Evolutionary conservation across 139 green algal genomes (phyloP), one percentile per base, ranked within the genome.

Genomic region (Coelastrella sp.): DNA sequence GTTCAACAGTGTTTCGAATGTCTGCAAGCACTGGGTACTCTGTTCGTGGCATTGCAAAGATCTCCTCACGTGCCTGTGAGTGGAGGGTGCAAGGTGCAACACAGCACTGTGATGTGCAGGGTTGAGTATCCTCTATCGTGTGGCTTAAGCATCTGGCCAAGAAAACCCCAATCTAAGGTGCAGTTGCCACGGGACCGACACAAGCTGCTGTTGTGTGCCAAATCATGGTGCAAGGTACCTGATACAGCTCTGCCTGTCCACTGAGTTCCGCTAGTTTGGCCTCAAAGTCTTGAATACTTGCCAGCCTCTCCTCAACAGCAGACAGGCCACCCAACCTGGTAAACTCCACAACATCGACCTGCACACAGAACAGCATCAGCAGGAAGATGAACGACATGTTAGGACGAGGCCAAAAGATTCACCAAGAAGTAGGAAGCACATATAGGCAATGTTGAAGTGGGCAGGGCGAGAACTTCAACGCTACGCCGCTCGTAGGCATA

Each of bases 211-310:
- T n/a, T n/a, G n/a, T n/a, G n/a, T n/a, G n/a, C n/a, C n/a, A n/a
- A n/a, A n/a, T n/a, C n/a, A n/a, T n/a, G n/a, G n/a, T n/a, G n/a
- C n/a, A 32, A 41, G 59, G 15, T 8, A 82, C 82, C 57, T 85
- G 85, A 88, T 95, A 96, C 50, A 95, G 86, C n/a, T 94, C 94
- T 27, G 86, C 83, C 63, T 89, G 84, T 59, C 91, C 74, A 48
- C 73, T 23, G 41, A 84, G 77, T 34, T 83, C 50, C 23, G 83
- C 87, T n/a, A 93, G 57, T 35, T 91, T 88, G 35, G 93, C 89
- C 79, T 96, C 92, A 63, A 95, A 88, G 84, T 96, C 94, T 66
- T 92, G 80, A 37, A 91, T 88, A 2, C 50, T 86, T 17, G 84
- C 82, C 32, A 93, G 63, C 23, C 93, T 89, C 68, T 95, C 91